Evolutionary conservation across 1,284 basidiomycete species (phyloP).

Genomic region (Apiotrichum sp.): DNA sequence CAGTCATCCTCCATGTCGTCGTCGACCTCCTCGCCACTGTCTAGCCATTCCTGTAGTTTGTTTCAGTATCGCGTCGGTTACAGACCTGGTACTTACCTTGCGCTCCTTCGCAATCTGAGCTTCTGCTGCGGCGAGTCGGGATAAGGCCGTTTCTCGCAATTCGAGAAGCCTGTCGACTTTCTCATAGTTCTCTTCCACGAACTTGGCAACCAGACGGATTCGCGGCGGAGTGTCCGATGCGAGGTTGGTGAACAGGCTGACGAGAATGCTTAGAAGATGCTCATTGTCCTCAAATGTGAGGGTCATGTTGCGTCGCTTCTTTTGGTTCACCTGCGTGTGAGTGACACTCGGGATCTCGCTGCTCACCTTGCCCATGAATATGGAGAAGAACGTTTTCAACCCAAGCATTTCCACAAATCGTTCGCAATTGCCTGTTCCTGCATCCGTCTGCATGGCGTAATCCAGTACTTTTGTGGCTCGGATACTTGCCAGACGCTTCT

Average conservation of each 20-base stretch:
- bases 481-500: slow-evolving; percentile 71
- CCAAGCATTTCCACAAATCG: slow-evolving; percentile 82
- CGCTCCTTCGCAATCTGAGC: slow-evolving; percentile 61
- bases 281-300: slow-evolving; percentile 71
- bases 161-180: slow-evolving; percentile 90
- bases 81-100: slow-evolving; percentile 61
- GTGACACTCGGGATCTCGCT: not conserved
- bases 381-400: slow-evolving; percentile 78
- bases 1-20: slow-evolving; percentile 65
- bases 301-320: slow-evolving; percentile 56
- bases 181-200: slow-evolving; percentile 84
- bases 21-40: slow-evolving; percentile 57
- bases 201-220: slow-evolving; percentile 82
- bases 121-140: slow-evolving; percentile 58
- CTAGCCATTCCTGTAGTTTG: slow-evolving; percentile 53
- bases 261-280: slow-evolving; percentile 81
- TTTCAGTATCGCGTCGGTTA: slow-evolving; percentile 17
- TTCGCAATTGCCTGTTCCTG: slow-evolving; percentile 70
- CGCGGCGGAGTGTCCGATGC: slow-evolving; percentile 75
- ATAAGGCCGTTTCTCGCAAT: slow-evolving; percentile 64
- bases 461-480: slow-evolving; percentile 85
- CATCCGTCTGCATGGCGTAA: slow-evolving; percentile 75
- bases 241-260: slow-evolving; percentile 82
- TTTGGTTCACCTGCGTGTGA: slow-evolving; percentile 43
- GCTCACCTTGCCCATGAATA: slow-evolving; percentile 85